These are phyloP conservation scores for Trichomonascus vanleenenianus DNA, from an alignment of 805 yeast genomes.

Conservation along the genomic window DNA sequence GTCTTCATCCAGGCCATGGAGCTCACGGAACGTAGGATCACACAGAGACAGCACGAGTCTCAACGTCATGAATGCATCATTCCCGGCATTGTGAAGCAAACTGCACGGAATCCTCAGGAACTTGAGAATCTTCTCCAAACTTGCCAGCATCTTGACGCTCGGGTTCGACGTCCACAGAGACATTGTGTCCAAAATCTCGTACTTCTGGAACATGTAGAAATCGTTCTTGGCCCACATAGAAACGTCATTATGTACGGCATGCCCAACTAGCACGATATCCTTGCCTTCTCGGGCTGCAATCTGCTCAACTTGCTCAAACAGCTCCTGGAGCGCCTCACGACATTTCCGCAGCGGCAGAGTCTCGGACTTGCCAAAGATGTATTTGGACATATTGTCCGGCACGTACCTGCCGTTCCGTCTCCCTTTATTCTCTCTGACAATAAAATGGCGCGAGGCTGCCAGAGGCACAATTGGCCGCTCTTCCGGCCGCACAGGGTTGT, in stretches of 20 bases:
- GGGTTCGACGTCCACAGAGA: constrained; percentile 32
- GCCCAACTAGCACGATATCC: constrained; percentile 43
- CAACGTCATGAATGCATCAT: constrained; percentile 60
- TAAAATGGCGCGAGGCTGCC: constrained; percentile 9
- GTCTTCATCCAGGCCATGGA: constrained; percentile 1
- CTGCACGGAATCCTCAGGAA: constrained; percentile 48
- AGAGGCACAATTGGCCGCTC: background rate
- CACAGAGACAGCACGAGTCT: constrained; percentile 8
- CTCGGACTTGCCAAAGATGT: constrained; percentile 41
- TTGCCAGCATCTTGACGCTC: constrained; percentile 6
- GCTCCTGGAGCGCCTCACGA: constrained; percentile 20
- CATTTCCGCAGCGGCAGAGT: constrained; percentile 32
- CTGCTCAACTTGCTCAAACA: constrained; percentile 3
- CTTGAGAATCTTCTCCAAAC: constrained; percentile 39
- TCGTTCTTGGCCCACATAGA: constrained; percentile 42
- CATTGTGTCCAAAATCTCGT: constrained; percentile 41
- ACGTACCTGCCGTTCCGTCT: constrained; percentile 46
- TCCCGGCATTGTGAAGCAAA: constrained; percentile 61
- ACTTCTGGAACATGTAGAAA: constrained; percentile 35
- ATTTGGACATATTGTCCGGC: constrained; percentile 44
- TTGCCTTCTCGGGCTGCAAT: constrained; percentile 2
- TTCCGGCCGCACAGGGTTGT: constrained; percentile 9
- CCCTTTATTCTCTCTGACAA: constrained; percentile 33
- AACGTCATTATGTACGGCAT: constrained; percentile 48
- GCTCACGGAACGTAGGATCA: constrained; percentile 4